Conservation (phyloP, 176 grass and related monocot genomes). For the Eleusine indica region DNA sequence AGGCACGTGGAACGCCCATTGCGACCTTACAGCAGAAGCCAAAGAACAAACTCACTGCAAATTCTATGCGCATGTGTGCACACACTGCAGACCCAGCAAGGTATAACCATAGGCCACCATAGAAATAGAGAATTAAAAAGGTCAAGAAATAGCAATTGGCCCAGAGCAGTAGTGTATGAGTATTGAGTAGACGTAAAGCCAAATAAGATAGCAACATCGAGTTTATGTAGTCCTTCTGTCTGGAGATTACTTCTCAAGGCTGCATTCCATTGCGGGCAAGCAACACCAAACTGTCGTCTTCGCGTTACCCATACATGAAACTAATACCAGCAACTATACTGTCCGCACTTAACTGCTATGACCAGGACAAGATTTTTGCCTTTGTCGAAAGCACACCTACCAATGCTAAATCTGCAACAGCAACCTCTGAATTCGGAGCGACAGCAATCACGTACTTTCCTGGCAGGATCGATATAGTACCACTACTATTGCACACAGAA, state of each 20-base stretch:
- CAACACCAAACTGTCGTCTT: slow-evolving; percentile 35
- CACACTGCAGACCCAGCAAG: slow-evolving; percentile 26
- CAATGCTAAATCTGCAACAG: neutral
- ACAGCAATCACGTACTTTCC: neutral
- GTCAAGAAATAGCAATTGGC: slow-evolving; percentile 20
- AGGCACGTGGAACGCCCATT: slow-evolving; percentile 37
- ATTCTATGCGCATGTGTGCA: slow-evolving; percentile 24
- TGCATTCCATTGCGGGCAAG: slow-evolving; percentile 40
- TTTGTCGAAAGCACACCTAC: neutral
- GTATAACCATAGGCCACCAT: neutral
- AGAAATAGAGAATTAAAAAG: neutral
- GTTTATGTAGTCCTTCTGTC: slow-evolving; percentile 15
- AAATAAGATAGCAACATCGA: slow-evolving; percentile 34
- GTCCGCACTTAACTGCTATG: neutral
- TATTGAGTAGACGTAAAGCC: slow-evolving; percentile 48
- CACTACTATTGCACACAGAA: neutral
- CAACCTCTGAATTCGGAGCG: slow-evolving; percentile 14
- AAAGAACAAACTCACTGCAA: slow-evolving; percentile 29
- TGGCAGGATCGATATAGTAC: neutral
- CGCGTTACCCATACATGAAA: slow-evolving; percentile 17
- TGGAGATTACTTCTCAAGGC: slow-evolving; percentile 39
- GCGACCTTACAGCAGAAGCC: slow-evolving; percentile 30
- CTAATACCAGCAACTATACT: neutral
- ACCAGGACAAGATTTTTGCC: neutral
- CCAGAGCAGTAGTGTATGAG: slow-evolving; percentile 28